Evolutionary conservation across 2,329 filamentous ascomycete species (phyloP), one percentile per base, ranked within the genome.

Genomic region (Cladophialophora bantiana): DNA sequence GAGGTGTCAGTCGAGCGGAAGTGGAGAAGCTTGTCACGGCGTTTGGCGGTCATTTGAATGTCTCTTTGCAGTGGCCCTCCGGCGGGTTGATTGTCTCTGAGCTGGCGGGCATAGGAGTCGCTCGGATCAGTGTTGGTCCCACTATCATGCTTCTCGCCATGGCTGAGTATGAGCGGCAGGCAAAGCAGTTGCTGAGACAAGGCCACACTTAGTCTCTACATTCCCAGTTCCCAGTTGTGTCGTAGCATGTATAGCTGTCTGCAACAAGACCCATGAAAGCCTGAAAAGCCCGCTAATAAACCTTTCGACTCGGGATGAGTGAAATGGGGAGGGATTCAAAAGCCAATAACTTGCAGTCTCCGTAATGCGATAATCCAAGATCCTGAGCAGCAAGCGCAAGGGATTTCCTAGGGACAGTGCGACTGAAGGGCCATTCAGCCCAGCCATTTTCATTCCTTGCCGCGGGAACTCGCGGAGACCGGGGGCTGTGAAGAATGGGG

Each of bases 41-140:
- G 54, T 80, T 88, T 54, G 79, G 78, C 2, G 85, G 85, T 0
- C 78, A 75, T 57, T 73, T 88, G 13, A 83, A 83, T 60, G 83
- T 87, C 10, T 82, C 83, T 67, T 77, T 77, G 35, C 73, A 71
- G 10, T 72, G 75, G 15, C 69, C 75, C 26, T 26, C 26, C 2
- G 80, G 77, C 13, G 78, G 77, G 0, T 72, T 86, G 68, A 81
- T 79, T 3, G 79, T 82, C 1, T 72, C 74, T 40, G 80, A 84
- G 66, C 70, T 86, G 70, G 79, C 75, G 3, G 72, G 80, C 50
- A 75, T 87, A 58, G 85, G 85, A 0, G 84, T 87, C 42, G 83
- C 84, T 6, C 82, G 85, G 68, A 81, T 88, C 68, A 87, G 84
- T 73, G 75, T 87, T 66, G 86, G 85, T 0, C 84, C 85, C 0